These are phyloP conservation scores for Peronospora destructor DNA, from an alignment of 352 stramenopile species.

Conservation along the genomic window DNA sequence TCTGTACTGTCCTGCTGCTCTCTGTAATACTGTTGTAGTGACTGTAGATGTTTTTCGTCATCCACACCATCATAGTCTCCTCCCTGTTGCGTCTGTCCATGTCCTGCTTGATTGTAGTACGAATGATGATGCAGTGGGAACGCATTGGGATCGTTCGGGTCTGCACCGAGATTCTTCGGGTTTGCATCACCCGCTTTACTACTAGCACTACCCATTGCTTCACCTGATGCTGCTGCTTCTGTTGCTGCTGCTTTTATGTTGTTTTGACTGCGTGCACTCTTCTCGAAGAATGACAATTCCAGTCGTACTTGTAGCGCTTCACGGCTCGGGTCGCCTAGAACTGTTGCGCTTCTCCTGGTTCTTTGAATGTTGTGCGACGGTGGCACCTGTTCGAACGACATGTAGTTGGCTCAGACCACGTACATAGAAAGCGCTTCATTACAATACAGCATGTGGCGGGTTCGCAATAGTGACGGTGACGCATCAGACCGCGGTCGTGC, in stretches of 20 bases:
- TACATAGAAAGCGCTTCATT: no score
- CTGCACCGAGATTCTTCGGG: slow-evolving; percentile 66
- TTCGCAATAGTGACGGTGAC: neutral
- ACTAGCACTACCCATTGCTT: slow-evolving; percentile 69
- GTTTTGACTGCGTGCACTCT: slow-evolving; percentile 6
- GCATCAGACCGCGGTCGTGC: neutral
- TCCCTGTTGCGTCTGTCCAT: slow-evolving; percentile 14
- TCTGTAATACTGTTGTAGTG: slow-evolving; percentile 1
- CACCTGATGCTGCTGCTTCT: slow-evolving; percentile 1
- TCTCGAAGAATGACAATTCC: slow-evolving; percentile 14
- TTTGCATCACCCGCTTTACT: slow-evolving; percentile 80
- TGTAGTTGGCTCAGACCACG: no score
- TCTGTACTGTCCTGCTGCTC: slow-evolving; percentile 27
- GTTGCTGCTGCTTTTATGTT: neutral
- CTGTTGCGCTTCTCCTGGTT: neutral
- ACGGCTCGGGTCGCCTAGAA: neutral
- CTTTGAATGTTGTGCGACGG: slow-evolving; percentile 3
- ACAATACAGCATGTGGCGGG: neutral
- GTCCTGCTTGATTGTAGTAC: slow-evolving; percentile 39
- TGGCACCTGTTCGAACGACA: neutral
- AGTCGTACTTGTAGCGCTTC: slow-evolving; percentile 7
- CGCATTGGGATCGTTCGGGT: slow-evolving; percentile 36
- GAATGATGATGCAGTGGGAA: slow-evolving; percentile 67
- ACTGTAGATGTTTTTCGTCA: slow-evolving; percentile 15
- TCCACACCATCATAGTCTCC: slow-evolving; percentile 2